Evolutionary conservation across 148 eudicot species (phyloP), one percentile per base, ranked within the genome.

Genomic region (Amaranthus palmeri): DNA sequence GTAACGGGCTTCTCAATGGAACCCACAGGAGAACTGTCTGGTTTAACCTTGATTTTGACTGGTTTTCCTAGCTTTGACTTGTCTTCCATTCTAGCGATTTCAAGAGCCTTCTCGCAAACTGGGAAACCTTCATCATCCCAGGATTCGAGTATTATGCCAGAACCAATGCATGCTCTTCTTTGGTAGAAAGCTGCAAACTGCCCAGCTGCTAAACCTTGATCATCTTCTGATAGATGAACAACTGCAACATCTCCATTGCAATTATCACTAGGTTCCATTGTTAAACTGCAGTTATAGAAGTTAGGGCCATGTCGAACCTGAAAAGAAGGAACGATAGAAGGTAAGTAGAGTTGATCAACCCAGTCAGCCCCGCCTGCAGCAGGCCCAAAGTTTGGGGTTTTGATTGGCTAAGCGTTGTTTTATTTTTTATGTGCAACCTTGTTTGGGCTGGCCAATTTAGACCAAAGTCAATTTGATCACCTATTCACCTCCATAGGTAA

Each of bases 171-270:
- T 6, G 73, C 55, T 14, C 64, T 78, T 67, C 72, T 89, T 62
- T 84, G 78, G 79, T 96, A 96, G 83, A 96, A 96, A 48, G 97
- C 99, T 14, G 93, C 88, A 80, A 87, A 96, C 75, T 96, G 99
- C 44, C 99, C 99, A 4, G 99, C 96, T 70, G 99, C 96, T 70
- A 96, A 83, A 64, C 99, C 99, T 77, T 96, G 99, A 85, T 96
- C 97, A 61, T 96, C 99, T 67, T 84, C 89, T 18, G 87, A 83
- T 79, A 96, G 75, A 58, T 83, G 88, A 54, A 96, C 96, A 62
- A 87, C 85, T 12, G 84, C 96, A 58, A 91, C 81, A 68, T 81
- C 84, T 65, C 70, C 83, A 15, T 79, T 40, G 42, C 77, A 68
- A 53, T 79, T 79, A 65, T 78, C 86, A 36, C 70, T 68, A 25